Conservation (phyloP, 352 stramenopile species). For the Globisporangium alternatum region DNA sequence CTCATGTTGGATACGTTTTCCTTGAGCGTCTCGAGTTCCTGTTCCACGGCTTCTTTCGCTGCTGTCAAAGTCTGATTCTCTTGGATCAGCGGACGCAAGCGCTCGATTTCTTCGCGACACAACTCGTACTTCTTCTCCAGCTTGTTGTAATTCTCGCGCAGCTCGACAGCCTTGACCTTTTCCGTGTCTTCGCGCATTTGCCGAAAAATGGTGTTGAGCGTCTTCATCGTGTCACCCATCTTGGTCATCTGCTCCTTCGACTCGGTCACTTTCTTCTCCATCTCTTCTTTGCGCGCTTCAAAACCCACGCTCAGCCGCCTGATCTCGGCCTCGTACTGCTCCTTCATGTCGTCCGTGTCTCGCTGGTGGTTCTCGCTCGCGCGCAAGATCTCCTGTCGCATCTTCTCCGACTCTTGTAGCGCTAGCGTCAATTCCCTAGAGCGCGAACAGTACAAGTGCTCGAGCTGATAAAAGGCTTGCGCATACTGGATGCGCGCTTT, state of each 20-base stretch:
- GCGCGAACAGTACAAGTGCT: slow-evolving; percentile 42
- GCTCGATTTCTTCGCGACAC: slow-evolving; percentile 56
- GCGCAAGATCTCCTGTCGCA: slow-evolving; percentile 29
- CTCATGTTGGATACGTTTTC: slow-evolving; percentile 43
- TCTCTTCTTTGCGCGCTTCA: slow-evolving; percentile 48
- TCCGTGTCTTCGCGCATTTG: slow-evolving; percentile 92
- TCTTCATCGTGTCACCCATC: slow-evolving; percentile 92
- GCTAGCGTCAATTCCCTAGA: slow-evolving; percentile 32
- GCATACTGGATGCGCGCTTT: slow-evolving; percentile 83
- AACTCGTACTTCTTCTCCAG: slow-evolving; percentile 71
- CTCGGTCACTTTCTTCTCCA: slow-evolving; percentile 67
- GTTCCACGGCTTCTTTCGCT: slow-evolving; percentile 29
- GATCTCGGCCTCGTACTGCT: slow-evolving; percentile 55
- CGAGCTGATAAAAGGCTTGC: slow-evolving; percentile 71
- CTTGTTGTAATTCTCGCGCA: slow-evolving; percentile 74
- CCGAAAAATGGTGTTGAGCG: slow-evolving; percentile 91
- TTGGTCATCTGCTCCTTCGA: slow-evolving; percentile 83
- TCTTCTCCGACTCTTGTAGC: slow-evolving; percentile 34
- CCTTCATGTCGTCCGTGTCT: slow-evolving; percentile 38
- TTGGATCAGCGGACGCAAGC: slow-evolving; percentile 48
- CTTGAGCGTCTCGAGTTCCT: slow-evolving; percentile 33
- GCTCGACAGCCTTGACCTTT: slow-evolving; percentile 85
- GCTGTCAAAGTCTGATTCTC: slow-evolving; percentile 47
- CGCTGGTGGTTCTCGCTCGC: slow-evolving; percentile 38
- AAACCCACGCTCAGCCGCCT: slow-evolving; percentile 37